phyloP scores from a whole-genome alignment of 176 grass and related monocot genomes.

The Cenchrus purpureus region DNA sequence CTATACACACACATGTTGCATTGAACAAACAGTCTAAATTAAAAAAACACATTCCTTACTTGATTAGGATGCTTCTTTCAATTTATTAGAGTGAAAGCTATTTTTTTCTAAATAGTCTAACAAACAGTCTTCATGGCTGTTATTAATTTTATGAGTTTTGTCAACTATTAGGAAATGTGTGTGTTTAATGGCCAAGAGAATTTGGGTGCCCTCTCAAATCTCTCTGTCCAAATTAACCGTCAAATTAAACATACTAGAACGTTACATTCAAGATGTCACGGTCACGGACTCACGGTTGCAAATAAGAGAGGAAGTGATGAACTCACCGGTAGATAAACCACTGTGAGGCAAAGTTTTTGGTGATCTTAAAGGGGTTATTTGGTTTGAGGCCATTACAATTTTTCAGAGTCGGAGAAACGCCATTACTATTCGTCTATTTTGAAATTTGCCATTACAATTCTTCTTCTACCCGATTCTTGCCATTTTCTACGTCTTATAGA shows the following conservation, averaged over 20 bases:
- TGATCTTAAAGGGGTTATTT: too few relatives aligned
- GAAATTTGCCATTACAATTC: too few relatives aligned
- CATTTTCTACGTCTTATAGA: too few relatives aligned
- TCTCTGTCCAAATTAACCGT: neutral
- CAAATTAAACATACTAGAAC: neutral
- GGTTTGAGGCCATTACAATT: too few relatives aligned
- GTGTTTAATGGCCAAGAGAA: neutral
- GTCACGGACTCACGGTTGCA: neutral
- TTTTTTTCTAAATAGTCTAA: neutral
- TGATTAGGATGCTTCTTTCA: too few relatives aligned
- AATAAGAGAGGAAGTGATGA: neutral
- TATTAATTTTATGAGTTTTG: neutral
- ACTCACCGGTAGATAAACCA: conserved; percentile 9
- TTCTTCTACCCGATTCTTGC: too few relatives aligned
- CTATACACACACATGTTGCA: neutral
- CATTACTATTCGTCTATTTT: too few relatives aligned
- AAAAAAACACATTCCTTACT: neutral
- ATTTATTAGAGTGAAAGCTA: neutral
- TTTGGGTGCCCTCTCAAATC: neutral
- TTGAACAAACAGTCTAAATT: neutral
- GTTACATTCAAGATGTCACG: too few relatives aligned
- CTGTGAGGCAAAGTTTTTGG: neutral
- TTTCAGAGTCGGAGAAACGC: too few relatives aligned
- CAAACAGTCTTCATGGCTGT: neutral
- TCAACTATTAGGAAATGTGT: too few relatives aligned